Conservation (phyloP, 441 rosid species). For the Brassica hybrid region DNA sequence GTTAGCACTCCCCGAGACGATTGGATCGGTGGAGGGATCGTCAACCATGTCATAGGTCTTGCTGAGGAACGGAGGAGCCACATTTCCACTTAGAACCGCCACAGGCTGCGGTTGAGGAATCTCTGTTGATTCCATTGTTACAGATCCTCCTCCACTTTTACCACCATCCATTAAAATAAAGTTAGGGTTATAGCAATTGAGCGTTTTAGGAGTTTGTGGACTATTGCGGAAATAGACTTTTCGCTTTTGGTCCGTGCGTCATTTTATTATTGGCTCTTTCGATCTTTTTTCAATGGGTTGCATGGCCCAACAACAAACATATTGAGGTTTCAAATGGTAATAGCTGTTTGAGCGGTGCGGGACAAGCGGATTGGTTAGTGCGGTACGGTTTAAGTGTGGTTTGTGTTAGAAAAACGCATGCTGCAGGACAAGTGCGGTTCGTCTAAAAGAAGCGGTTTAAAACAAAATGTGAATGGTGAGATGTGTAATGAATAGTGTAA, state of each 20-base stretch:
- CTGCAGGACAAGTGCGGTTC: no score
- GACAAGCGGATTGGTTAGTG: no score
- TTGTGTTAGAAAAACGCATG: no score
- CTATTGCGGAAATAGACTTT: background rate
- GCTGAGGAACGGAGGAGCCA: conserved; percentile 91
- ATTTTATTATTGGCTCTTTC: background rate
- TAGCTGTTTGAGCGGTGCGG: no score
- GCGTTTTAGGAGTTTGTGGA: background rate
- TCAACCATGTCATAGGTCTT: conserved; percentile 97
- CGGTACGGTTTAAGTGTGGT: no score
- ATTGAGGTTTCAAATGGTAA: no score
- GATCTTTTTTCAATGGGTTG: background rate
- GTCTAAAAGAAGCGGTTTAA: no score
- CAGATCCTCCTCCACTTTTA: conserved; percentile 29
- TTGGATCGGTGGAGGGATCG: conserved; percentile 68
- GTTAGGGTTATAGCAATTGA: background rate
- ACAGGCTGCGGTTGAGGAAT: conserved; percentile 53
- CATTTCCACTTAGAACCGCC: conserved; percentile 51
- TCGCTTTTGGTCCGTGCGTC: background rate
- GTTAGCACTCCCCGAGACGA: conserved; percentile 77
- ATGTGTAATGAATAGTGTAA: no score
- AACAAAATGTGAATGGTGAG: no score
- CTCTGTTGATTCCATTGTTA: conserved; percentile 28
- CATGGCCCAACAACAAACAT: background rate
- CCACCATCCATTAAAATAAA: conserved; percentile 50